Evolutionary conservation across 2,329 filamentous ascomycete species (phyloP), one percentile per base, ranked within the genome.

Genomic region (Diaporthe nobilis): DNA sequence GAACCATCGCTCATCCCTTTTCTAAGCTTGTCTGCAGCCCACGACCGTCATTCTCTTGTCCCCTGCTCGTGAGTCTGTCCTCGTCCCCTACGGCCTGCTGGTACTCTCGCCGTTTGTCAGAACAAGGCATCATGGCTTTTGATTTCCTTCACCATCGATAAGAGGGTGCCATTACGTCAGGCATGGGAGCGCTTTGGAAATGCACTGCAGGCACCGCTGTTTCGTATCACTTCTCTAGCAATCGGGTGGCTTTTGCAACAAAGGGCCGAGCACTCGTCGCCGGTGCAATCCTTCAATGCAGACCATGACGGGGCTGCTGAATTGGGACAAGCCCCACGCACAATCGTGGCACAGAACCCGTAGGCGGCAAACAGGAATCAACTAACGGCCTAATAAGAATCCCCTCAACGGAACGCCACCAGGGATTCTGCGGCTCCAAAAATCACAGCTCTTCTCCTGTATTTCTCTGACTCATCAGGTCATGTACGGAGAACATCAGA

Each of bases 321-420:
- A 70, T 73, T 39, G 5, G 71, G 74, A 53, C 42, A 74, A 71
- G 65, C 58, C 22, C 28, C 22, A 12, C 55, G 72, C 72, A 75
- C 39, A 31, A 47, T 47, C 42, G 67, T 25, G 72, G 72, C 72
- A 70, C 72, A 55, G 49, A 70, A 55, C 47, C 51, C 42, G 5
- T 17, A 25, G 39, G 25, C 53, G 67, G 44, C 25, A 53, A 47
- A 42, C 47, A 22, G 49, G 31, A 42, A 47, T 31, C 57, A 63
- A 67, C 44, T 51, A 42, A 37, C 63, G 28, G 31, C 61, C 42
- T 65, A 49, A 49, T 42, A 65, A 42, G 34, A 34, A 53, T 8
- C 49, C 49, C 31, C 34, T 61, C 58, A 9, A 65, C 39, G 39
- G 17, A 37, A 42, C 57, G 57, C 57, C 22, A 39, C 57, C 9